Conservation (phyloP, 345 rosid species). For the Populus ilicifolia region DNA sequence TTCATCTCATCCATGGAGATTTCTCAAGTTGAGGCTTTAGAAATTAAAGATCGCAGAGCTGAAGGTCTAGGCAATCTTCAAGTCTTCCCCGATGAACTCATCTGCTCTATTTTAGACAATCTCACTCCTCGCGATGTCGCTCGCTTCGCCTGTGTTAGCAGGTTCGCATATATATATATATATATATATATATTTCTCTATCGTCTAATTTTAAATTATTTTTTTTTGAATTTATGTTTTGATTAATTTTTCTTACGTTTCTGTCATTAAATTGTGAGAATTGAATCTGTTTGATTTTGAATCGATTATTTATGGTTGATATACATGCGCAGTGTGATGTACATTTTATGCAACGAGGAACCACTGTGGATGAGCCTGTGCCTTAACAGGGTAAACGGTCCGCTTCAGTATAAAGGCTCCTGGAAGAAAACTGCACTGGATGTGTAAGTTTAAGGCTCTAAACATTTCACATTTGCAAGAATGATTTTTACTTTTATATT, state of each 20-base stretch:
- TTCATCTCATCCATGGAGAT: constrained; percentile 31
- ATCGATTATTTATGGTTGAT: neutral
- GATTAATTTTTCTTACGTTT: neutral
- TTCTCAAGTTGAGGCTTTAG: constrained; percentile 22
- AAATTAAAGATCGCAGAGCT: constrained; percentile 53
- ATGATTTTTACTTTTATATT: neutral
- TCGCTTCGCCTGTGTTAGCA: constrained; percentile 85
- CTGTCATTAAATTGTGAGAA: neutral
- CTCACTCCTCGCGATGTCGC: constrained; percentile 73
- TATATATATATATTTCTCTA: neutral
- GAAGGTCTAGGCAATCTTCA: constrained; percentile 66
- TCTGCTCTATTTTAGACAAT: constrained; percentile 53
- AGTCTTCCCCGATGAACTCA: constrained; percentile 68
- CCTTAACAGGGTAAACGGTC: constrained; percentile 45
- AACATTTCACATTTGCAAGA: neutral
- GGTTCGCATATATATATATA: constrained; percentile 36
- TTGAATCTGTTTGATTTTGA: neutral
- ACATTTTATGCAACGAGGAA: constrained; percentile 82
- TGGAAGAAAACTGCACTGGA: constrained; percentile 77
- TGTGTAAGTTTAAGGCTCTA: constrained; percentile 37
- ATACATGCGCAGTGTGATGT: constrained; percentile 56
- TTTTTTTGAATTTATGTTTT: neutral
- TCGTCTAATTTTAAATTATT: neutral
- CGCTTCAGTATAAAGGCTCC: constrained; percentile 66
- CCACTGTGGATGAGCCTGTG: constrained; percentile 90